A percentile compares a stretch with the other conserved stretches of the same genome.
Conservation (phyloP, 768 basidiomycete species). For the Lactifluus rugatus region DNA sequence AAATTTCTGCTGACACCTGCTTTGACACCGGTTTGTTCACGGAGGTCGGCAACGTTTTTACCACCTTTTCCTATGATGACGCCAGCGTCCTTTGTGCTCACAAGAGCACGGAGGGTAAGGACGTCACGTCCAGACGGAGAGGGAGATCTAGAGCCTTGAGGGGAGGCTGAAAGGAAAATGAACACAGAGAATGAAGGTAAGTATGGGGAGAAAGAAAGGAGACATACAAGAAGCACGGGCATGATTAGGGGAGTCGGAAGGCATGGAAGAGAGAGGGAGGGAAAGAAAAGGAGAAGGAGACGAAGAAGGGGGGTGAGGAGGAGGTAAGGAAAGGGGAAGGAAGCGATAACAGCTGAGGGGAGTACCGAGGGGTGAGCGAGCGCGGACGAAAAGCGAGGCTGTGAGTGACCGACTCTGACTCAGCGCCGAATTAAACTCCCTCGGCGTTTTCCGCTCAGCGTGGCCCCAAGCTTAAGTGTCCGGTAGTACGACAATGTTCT, state of each 20-base stretch:
- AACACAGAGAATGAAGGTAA: constrained; percentile 21
- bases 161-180: constrained; percentile 36
- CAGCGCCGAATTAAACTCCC: too few species aligned
- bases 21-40: constrained; percentile 93
- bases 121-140: constrained; percentile 63
- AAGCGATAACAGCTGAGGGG: constrained; percentile 6
- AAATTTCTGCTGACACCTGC: constrained; percentile 99
- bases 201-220: constrained; percentile 18
- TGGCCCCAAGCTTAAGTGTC: too few species aligned
- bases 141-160: constrained; percentile 62
- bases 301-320: constrained; percentile 20
- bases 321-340: constrained; percentile 12
- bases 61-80: constrained; percentile 96
- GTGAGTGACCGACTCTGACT: too few species aligned
- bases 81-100: constrained; percentile 94
- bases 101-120: constrained; percentile 87
- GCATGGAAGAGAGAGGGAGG: constrained; percentile 39
- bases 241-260: constrained; percentile 49
- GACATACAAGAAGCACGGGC: constrained; percentile 43
- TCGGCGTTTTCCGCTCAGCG: too few species aligned
- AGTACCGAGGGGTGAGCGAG: neutral
- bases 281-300: constrained; percentile 23
- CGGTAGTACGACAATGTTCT: too few species aligned
- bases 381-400: constrained; percentile 11
- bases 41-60: constrained; percentile 94